Base-by-base conservation (phyloP, 1,139 yeast genomes). In the Yamadazyma buinensis region DNA sequence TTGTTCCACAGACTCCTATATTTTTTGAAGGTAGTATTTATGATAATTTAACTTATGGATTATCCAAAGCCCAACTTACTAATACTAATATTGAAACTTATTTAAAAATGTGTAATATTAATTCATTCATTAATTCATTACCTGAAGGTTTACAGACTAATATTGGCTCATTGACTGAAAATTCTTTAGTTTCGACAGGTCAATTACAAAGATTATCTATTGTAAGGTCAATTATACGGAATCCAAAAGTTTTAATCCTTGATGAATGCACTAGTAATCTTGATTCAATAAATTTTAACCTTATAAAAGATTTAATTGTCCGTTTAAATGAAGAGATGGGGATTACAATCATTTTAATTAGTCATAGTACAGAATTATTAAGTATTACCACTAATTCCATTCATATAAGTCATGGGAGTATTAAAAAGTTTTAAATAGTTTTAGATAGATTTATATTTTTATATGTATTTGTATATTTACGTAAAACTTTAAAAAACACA, bases 221-320 rank as follows among this genome's bases (percentile, higher is more conserved):
- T 40, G 90, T 86, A 0, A 71, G 95, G 41, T 88, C 94, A 0
- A 43, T 86, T 15, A 45, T 85, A 4, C 59, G 87, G 32, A 63
- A 67, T 32, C 88, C 95, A 0, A 67, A 68, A 32, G 56, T 86
- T 5, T 57, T 85, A 37, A 64, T 86, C 2, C 58, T 86, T 34
- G 95, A 86, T 56, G 95, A 86, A 51, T 82, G 87, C 41, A 84
- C 95, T 0, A 77, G 95, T 2, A 84, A 87, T 3, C 59, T 86
- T 38, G 95, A 86, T 52, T 68, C 81, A 0, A 71, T 66, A 22
- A 80, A 75, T 44, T 51, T 76, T 2, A 41, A 47, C 12, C 46
- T 51, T 6, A 63, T 80, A n/a, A 52, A 68, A 7, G 51, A 61
- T 1, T 48, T 80, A 30, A 59, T 84, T 1, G 43, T 55, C 2